phyloP scores from a whole-genome alignment of 176 grass and related monocot species.

The Eremochloa ophiuroides region DNA sequence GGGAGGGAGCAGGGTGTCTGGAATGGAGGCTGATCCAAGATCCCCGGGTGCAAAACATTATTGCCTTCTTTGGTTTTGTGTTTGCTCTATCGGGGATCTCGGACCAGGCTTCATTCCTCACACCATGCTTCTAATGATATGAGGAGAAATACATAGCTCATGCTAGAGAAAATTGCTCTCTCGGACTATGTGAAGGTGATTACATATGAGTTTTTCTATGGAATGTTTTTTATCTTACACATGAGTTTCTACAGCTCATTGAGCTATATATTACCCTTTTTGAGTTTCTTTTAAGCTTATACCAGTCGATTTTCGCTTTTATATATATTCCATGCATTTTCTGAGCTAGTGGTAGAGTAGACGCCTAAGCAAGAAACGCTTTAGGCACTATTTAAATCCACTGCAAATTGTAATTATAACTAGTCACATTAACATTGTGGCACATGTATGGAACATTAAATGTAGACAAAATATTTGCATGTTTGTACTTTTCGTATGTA shows the following conservation, averaged over 20 bases:
- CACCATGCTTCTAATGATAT: background rate
- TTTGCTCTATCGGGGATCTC: background rate
- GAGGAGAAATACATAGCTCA: background rate
- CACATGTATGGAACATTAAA: too few species aligned
- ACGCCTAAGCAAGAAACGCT: background rate
- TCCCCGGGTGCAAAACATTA: background rate
- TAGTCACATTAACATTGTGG: too few species aligned
- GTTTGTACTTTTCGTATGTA: too few species aligned
- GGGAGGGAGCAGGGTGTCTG: slow-evolving; percentile 24
- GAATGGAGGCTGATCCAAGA: slow-evolving; percentile 59
- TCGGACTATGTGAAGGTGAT: background rate
- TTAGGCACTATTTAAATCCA: too few species aligned
- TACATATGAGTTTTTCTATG: background rate
- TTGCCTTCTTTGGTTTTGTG: background rate
- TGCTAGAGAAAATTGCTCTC: too few species aligned
- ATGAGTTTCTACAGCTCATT: background rate
- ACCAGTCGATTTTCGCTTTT: background rate
- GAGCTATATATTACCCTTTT: background rate
- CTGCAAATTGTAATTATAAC: too few species aligned
- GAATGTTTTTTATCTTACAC: background rate
- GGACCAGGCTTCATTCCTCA: slow-evolving; percentile 55
- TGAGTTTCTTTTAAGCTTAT: background rate
- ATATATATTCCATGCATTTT: background rate
- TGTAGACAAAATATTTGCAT: too few species aligned
- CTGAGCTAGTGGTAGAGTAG: background rate